Conservation (phyloP, 331 rosid species). For the Dryas integrifolia region DNA sequence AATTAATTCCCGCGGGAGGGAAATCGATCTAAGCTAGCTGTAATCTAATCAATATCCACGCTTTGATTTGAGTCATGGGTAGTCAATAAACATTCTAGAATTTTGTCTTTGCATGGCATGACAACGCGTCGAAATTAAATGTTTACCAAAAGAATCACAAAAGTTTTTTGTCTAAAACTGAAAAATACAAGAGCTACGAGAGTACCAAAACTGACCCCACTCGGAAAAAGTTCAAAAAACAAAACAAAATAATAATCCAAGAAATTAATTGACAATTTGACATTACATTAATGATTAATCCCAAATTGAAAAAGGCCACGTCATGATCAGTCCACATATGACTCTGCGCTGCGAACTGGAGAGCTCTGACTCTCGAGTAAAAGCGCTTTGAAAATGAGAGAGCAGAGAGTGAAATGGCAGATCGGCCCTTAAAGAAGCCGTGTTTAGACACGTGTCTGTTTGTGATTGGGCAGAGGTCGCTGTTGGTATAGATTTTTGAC, state of each 20-base stretch:
- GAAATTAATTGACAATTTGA: too few species aligned
- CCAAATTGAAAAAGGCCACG: slow-evolving; percentile 3
- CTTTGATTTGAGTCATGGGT: not conserved
- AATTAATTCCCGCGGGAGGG: not conserved
- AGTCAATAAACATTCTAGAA: slow-evolving; percentile 28
- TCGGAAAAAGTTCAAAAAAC: not conserved
- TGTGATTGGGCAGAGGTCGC: slow-evolving; percentile 9
- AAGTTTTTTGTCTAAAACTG: slow-evolving; percentile 23
- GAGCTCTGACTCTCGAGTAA: slow-evolving; percentile 19
- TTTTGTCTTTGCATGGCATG: slow-evolving; percentile 16
- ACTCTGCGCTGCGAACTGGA: slow-evolving; percentile 24
- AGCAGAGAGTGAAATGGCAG: not conserved
- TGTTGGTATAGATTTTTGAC: slow-evolving; percentile 23
- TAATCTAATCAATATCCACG: slow-evolving; percentile 14
- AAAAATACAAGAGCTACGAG: slow-evolving; percentile 24
- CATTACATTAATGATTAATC: too few species aligned
- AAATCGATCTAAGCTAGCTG: slow-evolving; percentile 17
- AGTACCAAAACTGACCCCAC: slow-evolving; percentile 20
- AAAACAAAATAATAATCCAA: too few species aligned
- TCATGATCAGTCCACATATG: not conserved
- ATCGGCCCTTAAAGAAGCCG: not conserved
- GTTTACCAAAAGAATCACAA: not conserved
- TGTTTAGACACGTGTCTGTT: slow-evolving; percentile 9
- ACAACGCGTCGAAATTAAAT: slow-evolving; percentile 14
- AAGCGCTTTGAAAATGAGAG: not conserved